Evolutionary conservation across 495 filamentous ascomycete genomes (phyloP), one percentile per base, ranked within the genome.

Genomic region (Talaromyces proteolyticus): DNA sequence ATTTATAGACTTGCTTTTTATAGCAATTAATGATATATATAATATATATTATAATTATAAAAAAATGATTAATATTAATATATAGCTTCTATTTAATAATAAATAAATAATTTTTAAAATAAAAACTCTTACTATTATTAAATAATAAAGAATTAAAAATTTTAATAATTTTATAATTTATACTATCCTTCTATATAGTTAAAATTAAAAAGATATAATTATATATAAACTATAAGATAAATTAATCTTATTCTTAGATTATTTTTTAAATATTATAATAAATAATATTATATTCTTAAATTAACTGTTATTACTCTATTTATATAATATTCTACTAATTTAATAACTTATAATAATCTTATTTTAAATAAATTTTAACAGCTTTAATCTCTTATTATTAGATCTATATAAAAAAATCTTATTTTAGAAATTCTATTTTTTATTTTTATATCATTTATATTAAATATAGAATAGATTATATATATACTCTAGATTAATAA

Each of bases 301-400:
- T 29, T 6, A 6, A 29, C 12, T 29, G 12, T 6, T 29, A 6
- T 6, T 29, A 29, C 14, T 34, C 14, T 10, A 34, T 34, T 34
- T 10, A 34, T 2, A 34, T 34, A 26, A 16, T 45, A 45, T 3
- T 24, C 6, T 45, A 45, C 8, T 20, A 23, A 24, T 23, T 45
- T 20, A 45, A 45, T 2, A 45, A 3, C 20, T 23, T 20, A 20
- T 1, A 10, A 45, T 23, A 21, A 4, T 18, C 12, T 45, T 21
- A n/a, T 23, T 45, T 45, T 19, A 45, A 4, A 21, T 21, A 45
- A 45, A 21, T 45, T 25, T 45, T 45, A 45, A 23, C 19, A 19
- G 19, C n/a, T 45, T 21, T n/a, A 19, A 45, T 25, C 19, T 25
- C 6, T 17, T 45, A n/a, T 45, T 45, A 45, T 25, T 45, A 6